Evolutionary conservation across 345 rosid species (phyloP).

Genomic region (Sonneratia caseolaris): DNA sequence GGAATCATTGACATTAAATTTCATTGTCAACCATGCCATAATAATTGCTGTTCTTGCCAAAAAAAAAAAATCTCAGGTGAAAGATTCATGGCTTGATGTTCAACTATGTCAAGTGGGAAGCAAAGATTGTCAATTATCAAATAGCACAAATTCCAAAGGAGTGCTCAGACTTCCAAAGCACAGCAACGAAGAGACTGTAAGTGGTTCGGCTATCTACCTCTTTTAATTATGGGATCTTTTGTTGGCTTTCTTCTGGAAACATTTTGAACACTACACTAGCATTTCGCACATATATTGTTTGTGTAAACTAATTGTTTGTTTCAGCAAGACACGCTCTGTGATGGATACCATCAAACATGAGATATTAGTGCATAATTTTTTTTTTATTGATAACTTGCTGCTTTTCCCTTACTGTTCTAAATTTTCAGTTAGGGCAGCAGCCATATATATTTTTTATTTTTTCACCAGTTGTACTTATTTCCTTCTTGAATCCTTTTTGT

Average conservation of each 20-base stretch:
- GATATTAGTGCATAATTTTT: not conserved
- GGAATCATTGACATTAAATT: not conserved
- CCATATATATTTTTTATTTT: no score
- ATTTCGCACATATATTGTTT: not conserved
- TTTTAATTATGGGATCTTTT: not conserved
- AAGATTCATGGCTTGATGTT: slow-evolving; percentile 88
- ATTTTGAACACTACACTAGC: not conserved
- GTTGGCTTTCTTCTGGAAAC: not conserved
- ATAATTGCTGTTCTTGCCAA: not conserved
- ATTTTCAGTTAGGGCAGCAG: no score
- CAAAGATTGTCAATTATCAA: slow-evolving; percentile 44
- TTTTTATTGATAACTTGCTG: not conserved
- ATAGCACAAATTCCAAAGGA: slow-evolving; percentile 36
- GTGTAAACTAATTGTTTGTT: not conserved
- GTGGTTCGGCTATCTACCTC: not conserved
- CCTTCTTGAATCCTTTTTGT: not conserved
- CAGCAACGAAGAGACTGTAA: slow-evolving; percentile 82
- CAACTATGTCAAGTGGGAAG: slow-evolving; percentile 73
- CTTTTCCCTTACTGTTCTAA: no score
- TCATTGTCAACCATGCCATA: not conserved
- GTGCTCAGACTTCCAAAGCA: slow-evolving; percentile 62
- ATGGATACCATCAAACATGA: not conserved
- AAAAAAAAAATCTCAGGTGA: slow-evolving; percentile 43
- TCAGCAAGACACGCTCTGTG: not conserved
- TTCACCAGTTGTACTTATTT: not conserved